phyloP scores from a whole-genome alignment of 495 filamentous ascomycete genomes.

The Penicillium samsonianum region DNA sequence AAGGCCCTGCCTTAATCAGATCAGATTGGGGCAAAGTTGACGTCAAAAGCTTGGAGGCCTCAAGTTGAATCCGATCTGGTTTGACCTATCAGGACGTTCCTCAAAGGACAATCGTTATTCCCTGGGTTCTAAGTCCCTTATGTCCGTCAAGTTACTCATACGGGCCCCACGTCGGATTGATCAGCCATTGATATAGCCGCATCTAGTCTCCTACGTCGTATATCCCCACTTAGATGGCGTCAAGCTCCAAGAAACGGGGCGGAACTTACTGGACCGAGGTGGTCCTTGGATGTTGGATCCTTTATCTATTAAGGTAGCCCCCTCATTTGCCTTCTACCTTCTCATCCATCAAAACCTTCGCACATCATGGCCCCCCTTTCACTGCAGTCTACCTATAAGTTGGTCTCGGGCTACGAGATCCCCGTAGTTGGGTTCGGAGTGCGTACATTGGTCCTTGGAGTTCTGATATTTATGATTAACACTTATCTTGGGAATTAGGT shows the following conservation, averaged over 20 bases:
- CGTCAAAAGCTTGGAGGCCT: neutral
- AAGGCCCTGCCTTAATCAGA: conserved; percentile 3
- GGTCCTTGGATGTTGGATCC: conserved; percentile 10
- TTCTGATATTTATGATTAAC: conserved; percentile 3
- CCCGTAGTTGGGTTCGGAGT: conserved; percentile 74
- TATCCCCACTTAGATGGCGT: conserved; percentile 22
- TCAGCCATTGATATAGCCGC: conserved; percentile 17
- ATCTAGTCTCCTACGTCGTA: neutral
- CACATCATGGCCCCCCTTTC: conserved; percentile 57
- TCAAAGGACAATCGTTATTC: no score
- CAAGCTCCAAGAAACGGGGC: conserved; percentile 9
- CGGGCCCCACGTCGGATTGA: conserved; percentile 14
- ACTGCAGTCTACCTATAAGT: conserved; percentile 64
- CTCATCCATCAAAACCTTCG: neutral
- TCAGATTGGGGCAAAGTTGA: conserved; percentile 9
- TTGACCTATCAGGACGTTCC: no score
- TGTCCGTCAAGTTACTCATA: neutral
- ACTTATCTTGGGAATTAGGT: conserved; percentile 48
- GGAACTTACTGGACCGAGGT: conserved; percentile 21
- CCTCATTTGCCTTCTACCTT: neutral
- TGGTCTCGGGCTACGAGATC: conserved; percentile 78
- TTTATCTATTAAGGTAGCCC: conserved; percentile 13
- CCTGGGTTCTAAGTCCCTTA: no score
- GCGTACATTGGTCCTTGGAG: conserved; percentile 30
- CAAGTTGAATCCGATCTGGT: neutral